Evolutionary conservation across 2,329 filamentous ascomycete genomes (phyloP), one percentile per base, ranked within the genome.

Genomic region (Intubia oerlemansii): DNA sequence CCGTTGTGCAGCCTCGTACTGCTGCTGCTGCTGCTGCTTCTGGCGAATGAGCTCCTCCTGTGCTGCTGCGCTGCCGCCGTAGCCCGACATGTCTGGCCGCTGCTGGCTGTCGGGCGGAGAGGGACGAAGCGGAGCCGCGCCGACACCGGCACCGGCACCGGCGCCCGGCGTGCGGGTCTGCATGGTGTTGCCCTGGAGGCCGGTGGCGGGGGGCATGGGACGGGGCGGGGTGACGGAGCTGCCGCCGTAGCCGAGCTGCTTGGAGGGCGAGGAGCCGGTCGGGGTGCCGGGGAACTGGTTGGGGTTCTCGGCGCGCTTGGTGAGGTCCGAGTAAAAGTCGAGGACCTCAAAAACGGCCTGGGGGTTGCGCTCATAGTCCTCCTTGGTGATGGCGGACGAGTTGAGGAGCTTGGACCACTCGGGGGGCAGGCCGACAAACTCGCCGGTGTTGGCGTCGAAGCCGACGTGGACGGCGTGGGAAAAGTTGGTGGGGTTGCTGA

Each of bases 401-500:
- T 88, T 95, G 39, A 98, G 62, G 29, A 98, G 62, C 51, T 90
- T 90, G 45, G 91, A 88, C 88, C 88, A 98, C 56, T 98, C 88
- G 5, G 81, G 74, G 2, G 88, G 88, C 40, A 98, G 53, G 22
- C 88, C 88, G 27, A 91, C 81, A 44, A 98, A 98, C 40, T 88
- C 82, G 38, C 88, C 88, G 3, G 81, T 92, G 42, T 82, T 75
- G 16, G 85, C 82, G 47, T 98, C 88, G 46, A 95, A 98, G 34
- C 88, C 88, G 39, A 98, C 88, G 48, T 98, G 88, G 15, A 98
- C 84, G 26, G 84, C 77, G 48, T 98, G 88, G 15, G 78, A 82
- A 56, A 98, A 98, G 56, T 95, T 93, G 39, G 88, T 95, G 5
- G 88, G 88, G 50, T 95, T 93, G 54, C 85, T 93, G 32, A 98